phyloP scores from a whole-genome alignment of 805 yeast genomes.

The Metschnikowia koreensis region DNA sequence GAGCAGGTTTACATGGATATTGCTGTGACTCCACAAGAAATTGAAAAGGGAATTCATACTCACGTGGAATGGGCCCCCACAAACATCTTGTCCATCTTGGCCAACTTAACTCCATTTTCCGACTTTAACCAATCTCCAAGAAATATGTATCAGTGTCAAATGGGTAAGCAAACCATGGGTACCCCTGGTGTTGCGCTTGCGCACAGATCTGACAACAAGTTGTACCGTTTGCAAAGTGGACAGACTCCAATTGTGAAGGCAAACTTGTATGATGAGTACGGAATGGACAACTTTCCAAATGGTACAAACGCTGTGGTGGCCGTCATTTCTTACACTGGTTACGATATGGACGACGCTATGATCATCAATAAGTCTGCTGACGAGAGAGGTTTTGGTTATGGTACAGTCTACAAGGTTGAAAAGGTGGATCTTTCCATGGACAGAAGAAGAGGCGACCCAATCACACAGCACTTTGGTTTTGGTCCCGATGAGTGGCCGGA shows the following conservation, averaged over 20 bases:
- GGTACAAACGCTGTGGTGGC: conserved; percentile 99
- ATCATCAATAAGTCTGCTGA: conserved; percentile 95
- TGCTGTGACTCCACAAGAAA: conserved; percentile 93
- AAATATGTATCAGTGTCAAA: conserved; percentile 99
- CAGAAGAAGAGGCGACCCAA: conserved; percentile 90
- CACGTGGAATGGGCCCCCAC: conserved; percentile 97
- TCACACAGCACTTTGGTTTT: conserved; percentile 90
- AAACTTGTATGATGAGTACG: conserved; percentile 88
- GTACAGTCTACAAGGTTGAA: conserved; percentile 93
- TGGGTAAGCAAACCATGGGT: conserved; percentile 99
- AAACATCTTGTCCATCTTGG: conserved; percentile 88
- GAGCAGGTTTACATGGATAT: conserved; percentile 97
- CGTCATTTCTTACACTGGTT: conserved; percentile 97
- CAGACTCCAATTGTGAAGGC: conserved; percentile 98
- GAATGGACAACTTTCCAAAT: conserved; percentile 97
- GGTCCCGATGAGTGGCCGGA: conserved; percentile 93
- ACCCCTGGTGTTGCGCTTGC: conserved; percentile 95
- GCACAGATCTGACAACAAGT: conserved; percentile 92
- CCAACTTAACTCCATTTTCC: conserved; percentile 95
- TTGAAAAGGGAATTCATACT: conserved; percentile 72
- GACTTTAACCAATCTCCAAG: conserved; percentile 99
- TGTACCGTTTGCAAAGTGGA: conserved; percentile 89
- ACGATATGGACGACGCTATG: conserved; percentile 99
- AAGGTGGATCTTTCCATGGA: conserved; percentile 76
- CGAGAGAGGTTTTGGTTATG: conserved; percentile 97